Evolutionary conservation across 1,284 basidiomycete species (phyloP).

Genomic region (Trametes sp.): DNA sequence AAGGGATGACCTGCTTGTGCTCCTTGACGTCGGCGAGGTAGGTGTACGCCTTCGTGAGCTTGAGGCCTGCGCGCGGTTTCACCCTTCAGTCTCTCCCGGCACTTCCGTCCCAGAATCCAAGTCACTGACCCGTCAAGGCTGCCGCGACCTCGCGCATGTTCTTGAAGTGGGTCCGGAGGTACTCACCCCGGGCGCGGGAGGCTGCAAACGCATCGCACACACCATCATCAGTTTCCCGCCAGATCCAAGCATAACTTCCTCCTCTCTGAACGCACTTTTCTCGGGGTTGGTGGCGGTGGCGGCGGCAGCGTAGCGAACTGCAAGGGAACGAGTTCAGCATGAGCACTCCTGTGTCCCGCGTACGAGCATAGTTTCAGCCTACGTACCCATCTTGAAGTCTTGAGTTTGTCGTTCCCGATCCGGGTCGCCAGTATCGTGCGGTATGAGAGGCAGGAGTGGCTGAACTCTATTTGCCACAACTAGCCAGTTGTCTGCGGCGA

Average conservation of each 20-base stretch:
- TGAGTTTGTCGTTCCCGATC: constrained; percentile 42
- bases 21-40: constrained; percentile 96
- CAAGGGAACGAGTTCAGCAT: constrained; percentile 32
- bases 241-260: constrained; percentile 12
- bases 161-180: constrained; percentile 99
- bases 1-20: constrained; percentile 97
- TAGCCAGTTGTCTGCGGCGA: constrained; percentile 37
- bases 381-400: constrained; percentile 76
- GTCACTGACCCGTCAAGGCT: constrained; percentile 77
- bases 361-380: constrained; percentile 28
- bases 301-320: constrained; percentile 93
- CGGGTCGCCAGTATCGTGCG: constrained; percentile 33
- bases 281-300: constrained; percentile 89
- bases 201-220: constrained; percentile 55
- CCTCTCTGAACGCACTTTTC: constrained; percentile 73
- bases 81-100: constrained; percentile 27
- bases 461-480: constrained; percentile 41
- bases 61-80: constrained; percentile 71
- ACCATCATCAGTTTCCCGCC: constrained; percentile 25
- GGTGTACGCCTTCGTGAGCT: constrained; percentile 94
- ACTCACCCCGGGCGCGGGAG: constrained; percentile 93
- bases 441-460: constrained; percentile 36
- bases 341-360: constrained; percentile 20
- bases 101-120: background rate
- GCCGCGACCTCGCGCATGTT: constrained; percentile 98